A percentile compares a stretch with the other conserved stretches of the same genome.
Evolutionary conservation across 2,329 filamentous ascomycete species (phyloP).

Genomic region (Colletotrichum sp.): DNA sequence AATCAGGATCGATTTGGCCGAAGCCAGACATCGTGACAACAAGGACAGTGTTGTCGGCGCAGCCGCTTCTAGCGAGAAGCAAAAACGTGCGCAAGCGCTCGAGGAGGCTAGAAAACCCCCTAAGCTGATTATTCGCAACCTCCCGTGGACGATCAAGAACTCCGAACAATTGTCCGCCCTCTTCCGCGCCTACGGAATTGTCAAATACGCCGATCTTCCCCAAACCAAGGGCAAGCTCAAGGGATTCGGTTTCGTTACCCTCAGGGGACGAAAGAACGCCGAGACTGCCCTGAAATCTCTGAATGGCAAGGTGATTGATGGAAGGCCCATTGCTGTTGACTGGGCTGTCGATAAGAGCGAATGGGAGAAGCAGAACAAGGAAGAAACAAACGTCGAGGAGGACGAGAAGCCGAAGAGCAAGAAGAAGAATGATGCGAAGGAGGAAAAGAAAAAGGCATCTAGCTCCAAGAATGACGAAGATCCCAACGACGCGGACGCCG

Average conservation of each 20-base stretch:
- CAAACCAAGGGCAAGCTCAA: slow-evolving; percentile 76
- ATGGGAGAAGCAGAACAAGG: slow-evolving; percentile 71
- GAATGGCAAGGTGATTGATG: slow-evolving; percentile 91
- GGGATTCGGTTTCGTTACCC: slow-evolving; percentile 91
- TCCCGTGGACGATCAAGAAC: slow-evolving; percentile 95
- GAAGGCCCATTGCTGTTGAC: slow-evolving; percentile 87
- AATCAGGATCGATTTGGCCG: slow-evolving; percentile 85
- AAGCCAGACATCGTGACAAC: slow-evolving; percentile 75
- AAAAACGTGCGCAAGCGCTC: slow-evolving; percentile 63
- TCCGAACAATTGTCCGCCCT: slow-evolving; percentile 78
- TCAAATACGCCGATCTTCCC: slow-evolving; percentile 86
- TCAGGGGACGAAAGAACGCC: slow-evolving; percentile 88
- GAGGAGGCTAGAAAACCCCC: slow-evolving; percentile 65
- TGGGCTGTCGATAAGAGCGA: slow-evolving; percentile 93
- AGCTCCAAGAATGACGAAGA: slow-evolving; percentile 36
- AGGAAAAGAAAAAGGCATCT: slow-evolving; percentile 28
- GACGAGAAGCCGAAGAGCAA: slow-evolving; percentile 30
- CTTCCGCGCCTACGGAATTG: slow-evolving; percentile 88
- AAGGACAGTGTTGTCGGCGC: slow-evolving; percentile 35
- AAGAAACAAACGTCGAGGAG: slow-evolving; percentile 25
- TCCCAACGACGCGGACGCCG: slow-evolving; percentile 47
- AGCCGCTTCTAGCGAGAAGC: slow-evolving; percentile 47
- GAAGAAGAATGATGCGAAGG: slow-evolving; percentile 39
- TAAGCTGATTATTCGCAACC: slow-evolving; percentile 87
- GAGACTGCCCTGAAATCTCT: slow-evolving; percentile 83